Base-by-base conservation (phyloP, 2,329 filamentous ascomycete genomes). In the Daldinia sp. region DNA sequence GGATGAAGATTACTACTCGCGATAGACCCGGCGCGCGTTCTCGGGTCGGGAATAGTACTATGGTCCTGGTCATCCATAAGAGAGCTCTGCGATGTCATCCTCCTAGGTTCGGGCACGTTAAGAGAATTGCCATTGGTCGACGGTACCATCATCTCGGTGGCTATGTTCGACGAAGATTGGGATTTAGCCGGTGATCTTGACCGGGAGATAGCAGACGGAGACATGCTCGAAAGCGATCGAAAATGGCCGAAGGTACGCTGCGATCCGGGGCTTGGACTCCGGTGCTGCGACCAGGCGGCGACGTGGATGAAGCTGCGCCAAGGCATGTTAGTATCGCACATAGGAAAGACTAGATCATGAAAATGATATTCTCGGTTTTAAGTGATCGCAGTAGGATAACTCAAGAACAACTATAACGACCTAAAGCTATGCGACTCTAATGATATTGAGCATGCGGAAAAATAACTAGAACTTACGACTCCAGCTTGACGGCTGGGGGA, bases 21-120 rank as follows among this genome's bases (percentile, higher is more conserved):
- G 7, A 83, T 80, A 53, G 81, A 84, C 70, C 81, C 79, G 21
- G 79, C 76, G 61, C 84, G 82, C 69, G 80, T 85, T 68, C 87
- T 81, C 11, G 87, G 87, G 71, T 89, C 87, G 35, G 89, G 89
- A 52, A 92, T 80, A 1, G 90, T 92, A 74, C 87, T 91, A 78
- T 91, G 83, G 70, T 87, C 86, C 71, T 86, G 82, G 68, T 84
- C 83, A 48, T 84, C 81, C 68, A 84, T 79, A 17, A 79, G 72
- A 17, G 80, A 79, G 9, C 78, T 74, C 13, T 79, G 75, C 13
- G 79, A 76, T 3, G 69, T 61, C 71, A 75, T 74, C 41, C 75
- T 71, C 19, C 74, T 75, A 5, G 78, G 74, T 30, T 75, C 72
- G 15, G 69, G 69, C 6, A 75, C 67, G 7, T 65, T 67, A n/a